Percentiles rank a stretch among this genome's conserved stretches.
phyloP scores from a whole-genome alignment of 768 basidiomycete genomes.

The Mycena galericulata region DNA sequence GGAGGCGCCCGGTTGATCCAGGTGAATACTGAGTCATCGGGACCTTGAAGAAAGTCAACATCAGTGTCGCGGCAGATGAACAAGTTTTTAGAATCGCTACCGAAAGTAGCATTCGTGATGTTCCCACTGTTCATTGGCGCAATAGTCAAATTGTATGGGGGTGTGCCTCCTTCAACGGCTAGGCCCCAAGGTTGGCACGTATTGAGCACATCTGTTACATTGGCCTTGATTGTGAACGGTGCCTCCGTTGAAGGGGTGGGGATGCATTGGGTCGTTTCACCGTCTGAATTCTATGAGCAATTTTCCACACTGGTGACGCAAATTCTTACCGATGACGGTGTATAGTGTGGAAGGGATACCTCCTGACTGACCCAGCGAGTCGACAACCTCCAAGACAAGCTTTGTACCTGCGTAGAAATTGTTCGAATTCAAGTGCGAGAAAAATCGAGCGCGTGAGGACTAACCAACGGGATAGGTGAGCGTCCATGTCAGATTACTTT shows the following conservation, averaged over 20 bases:
- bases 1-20: conserved; percentile 52
- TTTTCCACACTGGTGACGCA: too few relatives aligned
- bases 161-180: conserved; percentile 50
- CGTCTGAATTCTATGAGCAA: too few relatives aligned
- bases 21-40: conserved; percentile 46
- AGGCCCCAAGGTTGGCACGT: conserved; percentile 58
- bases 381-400: not conserved
- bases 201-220: conserved; percentile 45
- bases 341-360: too few relatives aligned
- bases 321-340: too few relatives aligned
- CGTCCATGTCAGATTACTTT: conserved; percentile 53
- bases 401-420: not conserved
- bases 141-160: conserved; percentile 55
- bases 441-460: conserved; percentile 21
- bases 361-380: not conserved
- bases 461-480: conserved; percentile 54
- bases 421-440: not conserved
- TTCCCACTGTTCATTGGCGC: conserved; percentile 45
- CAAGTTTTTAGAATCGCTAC: too few relatives aligned
- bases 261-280: too few relatives aligned
- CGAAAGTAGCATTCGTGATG: conserved; percentile 52
- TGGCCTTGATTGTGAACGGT: conserved; percentile 51
- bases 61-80: not conserved
- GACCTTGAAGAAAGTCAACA: not conserved
- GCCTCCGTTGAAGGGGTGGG: too few relatives aligned